phyloP scores from a whole-genome alignment of 345 rosid species.

The Corymbia maculata region DNA sequence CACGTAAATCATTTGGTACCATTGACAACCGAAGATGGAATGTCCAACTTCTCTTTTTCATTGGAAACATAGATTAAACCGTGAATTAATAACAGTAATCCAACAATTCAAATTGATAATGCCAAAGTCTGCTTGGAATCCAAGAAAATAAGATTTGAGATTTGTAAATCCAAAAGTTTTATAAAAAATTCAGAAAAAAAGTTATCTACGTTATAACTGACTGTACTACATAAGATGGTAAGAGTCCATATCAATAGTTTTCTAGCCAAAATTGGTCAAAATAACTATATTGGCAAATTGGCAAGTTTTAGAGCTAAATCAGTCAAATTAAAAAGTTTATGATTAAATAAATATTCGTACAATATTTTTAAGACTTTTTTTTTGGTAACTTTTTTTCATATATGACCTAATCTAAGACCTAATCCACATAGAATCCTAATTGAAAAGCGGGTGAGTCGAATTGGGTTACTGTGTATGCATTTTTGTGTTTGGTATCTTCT shows the following conservation, averaged over 20 bases:
- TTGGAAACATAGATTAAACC: neutral
- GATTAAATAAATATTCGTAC: accelerated
- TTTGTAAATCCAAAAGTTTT: accelerated
- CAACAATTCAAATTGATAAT: neutral
- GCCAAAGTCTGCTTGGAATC: neutral
- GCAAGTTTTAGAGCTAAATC: accelerated
- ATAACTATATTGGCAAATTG: neutral
- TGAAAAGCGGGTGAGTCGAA: neutral
- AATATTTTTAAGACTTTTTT: too few relatives aligned
- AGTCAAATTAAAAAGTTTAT: accelerated
- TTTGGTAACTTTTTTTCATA: too few relatives aligned
- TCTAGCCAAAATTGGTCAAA: accelerated
- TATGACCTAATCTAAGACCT: too few relatives aligned
- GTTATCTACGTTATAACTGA: neutral
- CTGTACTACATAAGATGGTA: accelerated
- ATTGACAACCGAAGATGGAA: neutral
- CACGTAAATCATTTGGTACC: neutral
- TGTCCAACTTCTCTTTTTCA: neutral
- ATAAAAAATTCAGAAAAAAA: too few relatives aligned
- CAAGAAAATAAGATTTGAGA: neutral
- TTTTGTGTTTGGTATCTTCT: neutral
- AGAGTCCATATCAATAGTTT: neutral
- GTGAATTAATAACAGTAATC: neutral
- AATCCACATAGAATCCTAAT: neutral
- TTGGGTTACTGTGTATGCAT: neutral